Evolutionary conservation across 2,329 filamentous ascomycete genomes (phyloP).

Genomic region (Parafenestella ontariensis): DNA sequence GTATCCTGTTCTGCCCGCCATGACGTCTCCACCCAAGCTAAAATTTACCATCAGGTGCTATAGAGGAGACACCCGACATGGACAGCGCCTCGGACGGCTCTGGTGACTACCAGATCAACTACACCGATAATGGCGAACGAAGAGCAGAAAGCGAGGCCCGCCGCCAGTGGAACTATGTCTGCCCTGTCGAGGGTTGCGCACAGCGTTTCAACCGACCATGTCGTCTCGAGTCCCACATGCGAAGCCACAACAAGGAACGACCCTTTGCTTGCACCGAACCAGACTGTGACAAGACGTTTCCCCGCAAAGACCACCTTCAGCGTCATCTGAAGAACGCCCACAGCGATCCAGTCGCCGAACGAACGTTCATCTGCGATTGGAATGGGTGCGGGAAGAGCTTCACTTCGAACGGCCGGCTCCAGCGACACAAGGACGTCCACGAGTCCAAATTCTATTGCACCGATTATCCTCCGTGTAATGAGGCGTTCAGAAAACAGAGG

Average conservation of each 20-base stretch:
- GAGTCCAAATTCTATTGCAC: slow-evolving; percentile 78
- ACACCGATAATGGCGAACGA: slow-evolving; percentile 36
- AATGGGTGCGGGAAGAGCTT: slow-evolving; percentile 81
- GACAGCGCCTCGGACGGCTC: slow-evolving; percentile 32
- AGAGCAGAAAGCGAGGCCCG: slow-evolving; percentile 52
- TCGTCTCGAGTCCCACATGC: slow-evolving; percentile 75
- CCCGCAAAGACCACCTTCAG: slow-evolving; percentile 84
- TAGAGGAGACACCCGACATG: slow-evolving; percentile 15
- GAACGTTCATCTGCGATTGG: slow-evolving; percentile 74
- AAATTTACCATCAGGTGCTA: slow-evolving; percentile 13
- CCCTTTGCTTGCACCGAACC: slow-evolving; percentile 75
- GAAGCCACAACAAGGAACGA: slow-evolving; percentile 85
- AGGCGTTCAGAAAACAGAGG: slow-evolving; percentile 85
- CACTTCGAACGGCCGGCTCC: slow-evolving; percentile 77
- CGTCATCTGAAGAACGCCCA: slow-evolving; percentile 87
- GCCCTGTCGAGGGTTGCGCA: slow-evolving; percentile 74
- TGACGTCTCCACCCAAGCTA: slow-evolving; percentile 8
- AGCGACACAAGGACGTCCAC: slow-evolving; percentile 80
- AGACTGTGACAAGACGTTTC: slow-evolving; percentile 82
- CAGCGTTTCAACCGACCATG: slow-evolving; percentile 90
- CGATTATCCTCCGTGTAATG: slow-evolving; percentile 72
- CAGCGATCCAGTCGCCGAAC: slow-evolving; percentile 61
- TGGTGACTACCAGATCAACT: slow-evolving; percentile 32
- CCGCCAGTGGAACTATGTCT: slow-evolving; percentile 76
- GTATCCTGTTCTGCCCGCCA: slow-evolving; percentile 11